Percentiles rank a stretch among this genome's conserved stretches.
These are phyloP conservation scores for Colletotrichum navitas DNA, from an alignment of 2,329 filamentous ascomycete genomes.

Conservation along the genomic window DNA sequence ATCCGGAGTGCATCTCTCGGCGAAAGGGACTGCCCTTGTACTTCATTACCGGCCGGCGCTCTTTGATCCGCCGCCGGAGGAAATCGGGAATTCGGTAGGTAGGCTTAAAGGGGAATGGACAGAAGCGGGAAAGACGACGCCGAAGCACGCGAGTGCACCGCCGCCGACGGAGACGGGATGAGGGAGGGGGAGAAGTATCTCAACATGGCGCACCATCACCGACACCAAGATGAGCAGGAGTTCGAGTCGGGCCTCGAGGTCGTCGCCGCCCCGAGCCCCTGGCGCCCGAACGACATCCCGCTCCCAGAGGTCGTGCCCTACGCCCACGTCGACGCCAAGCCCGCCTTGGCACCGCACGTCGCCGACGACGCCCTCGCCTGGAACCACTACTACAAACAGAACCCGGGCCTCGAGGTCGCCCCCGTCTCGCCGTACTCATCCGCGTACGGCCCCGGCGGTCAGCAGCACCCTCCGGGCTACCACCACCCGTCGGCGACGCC, in stretches of 20 bases:
- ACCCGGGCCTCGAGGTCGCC: slow-evolving; percentile 19
- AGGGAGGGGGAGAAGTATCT: slow-evolving; percentile 10
- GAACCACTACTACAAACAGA: slow-evolving; percentile 32
- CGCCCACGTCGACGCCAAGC: slow-evolving; percentile 24
- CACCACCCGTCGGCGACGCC: slow-evolving; percentile 20
- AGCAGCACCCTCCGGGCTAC: slow-evolving; percentile 25
- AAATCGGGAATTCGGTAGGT: background rate
- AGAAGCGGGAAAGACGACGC: background rate
- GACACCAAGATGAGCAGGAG: slow-evolving; percentile 8
- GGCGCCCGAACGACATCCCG: slow-evolving; percentile 27
- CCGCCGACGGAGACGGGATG: background rate
- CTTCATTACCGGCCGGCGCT: background rate
- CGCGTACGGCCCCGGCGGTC: slow-evolving; percentile 1
- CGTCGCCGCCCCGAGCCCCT: slow-evolving; percentile 18
- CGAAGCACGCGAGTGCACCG: background rate
- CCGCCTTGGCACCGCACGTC: slow-evolving; percentile 25
- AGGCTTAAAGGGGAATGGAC: background rate
- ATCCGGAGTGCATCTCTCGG: background rate
- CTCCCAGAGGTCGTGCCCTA: slow-evolving; percentile 29
- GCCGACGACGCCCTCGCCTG: slow-evolving; percentile 16
- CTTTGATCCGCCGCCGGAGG: background rate
- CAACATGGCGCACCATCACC: slow-evolving; percentile 10
- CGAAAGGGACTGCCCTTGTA: background rate
- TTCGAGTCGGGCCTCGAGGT: slow-evolving; percentile 38
- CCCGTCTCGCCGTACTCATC: background rate